Evolutionary conservation across 495 filamentous ascomycete species (phyloP).

Genomic region (Penicillium silybi): DNA sequence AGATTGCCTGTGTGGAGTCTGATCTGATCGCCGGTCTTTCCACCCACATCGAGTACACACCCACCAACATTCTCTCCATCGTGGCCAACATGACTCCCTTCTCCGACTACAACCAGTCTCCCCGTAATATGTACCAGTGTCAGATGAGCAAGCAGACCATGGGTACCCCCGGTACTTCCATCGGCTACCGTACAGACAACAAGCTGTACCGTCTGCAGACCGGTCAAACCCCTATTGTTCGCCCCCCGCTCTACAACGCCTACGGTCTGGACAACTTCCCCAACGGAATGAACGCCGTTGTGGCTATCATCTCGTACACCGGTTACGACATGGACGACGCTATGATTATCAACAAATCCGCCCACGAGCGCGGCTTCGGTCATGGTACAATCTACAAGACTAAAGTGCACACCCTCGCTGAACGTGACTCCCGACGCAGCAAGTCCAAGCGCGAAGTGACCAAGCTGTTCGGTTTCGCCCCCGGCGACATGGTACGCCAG

Average conservation of each 20-base stretch:
- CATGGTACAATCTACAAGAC: constrained; percentile 97
- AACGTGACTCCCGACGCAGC: constrained; percentile 57
- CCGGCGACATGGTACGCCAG: constrained; percentile 60
- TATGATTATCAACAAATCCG: constrained; percentile 98
- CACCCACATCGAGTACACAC: constrained; percentile 90
- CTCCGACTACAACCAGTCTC: constrained; percentile 98
- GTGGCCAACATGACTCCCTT: constrained; percentile 98
- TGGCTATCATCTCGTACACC: constrained; percentile 97
- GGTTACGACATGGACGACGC: constrained; percentile 99
- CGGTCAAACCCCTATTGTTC: constrained; percentile 91
- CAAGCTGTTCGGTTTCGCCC: constrained; percentile 84
- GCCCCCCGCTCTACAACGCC: constrained; percentile 86
- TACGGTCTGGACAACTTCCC: constrained; percentile 98
- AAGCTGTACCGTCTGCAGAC: constrained; percentile 94
- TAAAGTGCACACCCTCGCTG: constrained; percentile 77
- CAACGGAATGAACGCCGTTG: constrained; percentile 94
- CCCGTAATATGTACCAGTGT: constrained; percentile 99
- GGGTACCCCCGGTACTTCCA: constrained; percentile 88
- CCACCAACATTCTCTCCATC: constrained; percentile 96
- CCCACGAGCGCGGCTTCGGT: constrained; percentile 95
- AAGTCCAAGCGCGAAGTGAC: constrained; percentile 53
- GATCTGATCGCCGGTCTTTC: constrained; percentile 84
- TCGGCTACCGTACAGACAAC: constrained; percentile 90
- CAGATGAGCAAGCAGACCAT: constrained; percentile 99
- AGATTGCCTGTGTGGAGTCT: constrained; percentile 79